These are phyloP conservation scores for Pichia thaimueangensis DNA, from an alignment of 805 yeast species.

Conservation along the genomic window DNA sequence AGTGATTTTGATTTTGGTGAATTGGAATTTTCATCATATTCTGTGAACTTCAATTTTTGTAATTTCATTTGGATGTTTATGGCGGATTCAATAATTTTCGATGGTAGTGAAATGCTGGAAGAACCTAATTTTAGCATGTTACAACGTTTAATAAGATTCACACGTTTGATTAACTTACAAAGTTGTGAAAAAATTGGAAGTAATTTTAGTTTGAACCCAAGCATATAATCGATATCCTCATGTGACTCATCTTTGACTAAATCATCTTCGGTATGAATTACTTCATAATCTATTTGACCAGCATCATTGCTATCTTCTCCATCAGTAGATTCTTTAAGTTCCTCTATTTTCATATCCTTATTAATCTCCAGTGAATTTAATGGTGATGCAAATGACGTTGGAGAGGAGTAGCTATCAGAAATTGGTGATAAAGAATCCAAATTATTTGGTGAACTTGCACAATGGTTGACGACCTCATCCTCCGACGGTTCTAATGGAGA, in stretches of 20 bases:
- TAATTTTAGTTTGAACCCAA: constrained; percentile 61
- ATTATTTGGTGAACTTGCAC: constrained; percentile 5
- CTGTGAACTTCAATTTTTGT: constrained; percentile 23
- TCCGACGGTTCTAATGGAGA: constrained; percentile 36
- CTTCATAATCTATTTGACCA: constrained; percentile 26
- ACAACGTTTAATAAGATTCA: constrained; percentile 17
- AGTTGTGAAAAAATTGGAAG: constrained; percentile 53
- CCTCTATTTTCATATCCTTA: neutral
- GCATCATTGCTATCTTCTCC: neutral
- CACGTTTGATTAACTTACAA: constrained; percentile 32
- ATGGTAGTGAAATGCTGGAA: constrained; percentile 2
- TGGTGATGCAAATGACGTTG: constrained; percentile 1
- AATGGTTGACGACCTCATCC: constrained; percentile 17
- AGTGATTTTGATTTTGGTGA: constrained; percentile 15
- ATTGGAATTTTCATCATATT: constrained; percentile 5
- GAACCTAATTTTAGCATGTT: constrained; percentile 1
- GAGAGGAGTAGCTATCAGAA: constrained; percentile 9
- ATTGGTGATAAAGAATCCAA: constrained; percentile 11
- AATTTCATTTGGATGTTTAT: constrained; percentile 33
- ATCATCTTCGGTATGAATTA: constrained; percentile 16
- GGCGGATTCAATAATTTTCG: constrained; percentile 30
- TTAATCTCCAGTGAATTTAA: neutral
- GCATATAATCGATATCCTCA: constrained; percentile 50
- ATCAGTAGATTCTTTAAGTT: constrained; percentile 22
- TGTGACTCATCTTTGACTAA: constrained; percentile 23